These are phyloP conservation scores for Pseudogymnoascus sp. DNA, from an alignment of 2,329 filamentous ascomycete species.

Conservation along the genomic window DNA sequence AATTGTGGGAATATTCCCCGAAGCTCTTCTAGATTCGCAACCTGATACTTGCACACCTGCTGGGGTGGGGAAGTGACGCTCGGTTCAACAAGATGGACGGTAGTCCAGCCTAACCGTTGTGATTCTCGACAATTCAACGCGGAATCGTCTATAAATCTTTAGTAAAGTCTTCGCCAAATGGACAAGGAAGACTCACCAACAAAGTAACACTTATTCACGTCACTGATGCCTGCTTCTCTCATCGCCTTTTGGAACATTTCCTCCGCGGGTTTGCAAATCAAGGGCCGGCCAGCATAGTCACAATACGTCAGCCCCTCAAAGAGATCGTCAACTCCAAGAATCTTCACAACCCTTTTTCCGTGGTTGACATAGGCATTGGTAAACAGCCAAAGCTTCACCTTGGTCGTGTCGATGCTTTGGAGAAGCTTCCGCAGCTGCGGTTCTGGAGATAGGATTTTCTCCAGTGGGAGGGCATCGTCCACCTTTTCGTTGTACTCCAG, in stretches of 20 bases:
- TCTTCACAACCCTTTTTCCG: conserved; percentile 69
- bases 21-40: conserved; percentile 69
- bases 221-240: conserved; percentile 66
- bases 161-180: conserved; percentile 8
- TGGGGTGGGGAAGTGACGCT: conserved; percentile 54
- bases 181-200: conserved; percentile 62
- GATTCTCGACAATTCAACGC: conserved; percentile 73
- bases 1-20: conserved; percentile 72
- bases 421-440: conserved; percentile 67
- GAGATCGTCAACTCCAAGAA: conserved; percentile 76
- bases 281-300: conserved; percentile 66
- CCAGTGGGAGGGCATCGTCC: conserved; percentile 86
- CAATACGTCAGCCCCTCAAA: conserved; percentile 96
- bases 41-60: conserved; percentile 65
- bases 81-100: conserved; percentile 78
- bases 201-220: conserved; percentile 74
- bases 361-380: conserved; percentile 95
- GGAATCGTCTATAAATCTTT: conserved; percentile 65
- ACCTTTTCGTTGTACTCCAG: conserved; percentile 92
- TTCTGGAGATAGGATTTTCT: conserved; percentile 74
- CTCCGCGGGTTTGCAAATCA: conserved; percentile 80
- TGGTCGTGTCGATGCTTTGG: conserved; percentile 71
- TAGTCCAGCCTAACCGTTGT: conserved; percentile 75
- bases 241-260: conserved; percentile 88
- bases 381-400: conserved; percentile 86